Conservation (phyloP, 768 basidiomycete genomes). For the Amanita rimosa region DNA sequence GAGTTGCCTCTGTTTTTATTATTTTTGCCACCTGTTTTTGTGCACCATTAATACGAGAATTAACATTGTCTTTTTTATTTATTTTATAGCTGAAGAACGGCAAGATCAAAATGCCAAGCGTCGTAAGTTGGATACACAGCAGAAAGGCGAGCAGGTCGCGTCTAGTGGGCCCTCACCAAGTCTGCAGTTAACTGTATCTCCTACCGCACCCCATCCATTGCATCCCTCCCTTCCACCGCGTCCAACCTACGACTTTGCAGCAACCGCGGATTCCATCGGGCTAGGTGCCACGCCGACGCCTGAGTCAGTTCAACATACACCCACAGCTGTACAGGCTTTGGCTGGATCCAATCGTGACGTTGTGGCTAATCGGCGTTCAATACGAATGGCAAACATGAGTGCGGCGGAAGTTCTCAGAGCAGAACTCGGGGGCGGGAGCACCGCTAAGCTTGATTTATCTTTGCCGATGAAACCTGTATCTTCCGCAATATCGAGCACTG, state of each 20-base stretch:
- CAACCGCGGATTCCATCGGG: conserved; percentile 69
- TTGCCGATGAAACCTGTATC: conserved; percentile 25
- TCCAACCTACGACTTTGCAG: conserved; percentile 58
- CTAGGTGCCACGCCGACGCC: conserved; percentile 52
- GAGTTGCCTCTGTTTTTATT: conserved; percentile 9
- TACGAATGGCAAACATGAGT: conserved; percentile 93
- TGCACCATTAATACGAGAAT: conserved; percentile 9
- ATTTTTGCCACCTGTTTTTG: conserved; percentile 7
- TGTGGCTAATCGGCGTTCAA: conserved; percentile 80
- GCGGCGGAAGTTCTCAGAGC: conserved; percentile 92
- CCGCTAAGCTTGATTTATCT: conserved; percentile 27
- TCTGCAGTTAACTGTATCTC: conserved; percentile 34
- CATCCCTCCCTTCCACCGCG: conserved; percentile 58
- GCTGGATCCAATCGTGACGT: conserved; percentile 85
- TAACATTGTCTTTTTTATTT: conserved; percentile 16
- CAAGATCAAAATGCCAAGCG: conserved; percentile 89
- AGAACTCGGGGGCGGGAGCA: conserved; percentile 57
- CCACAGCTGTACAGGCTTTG: conserved; percentile 60
- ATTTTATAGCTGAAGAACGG: conserved; percentile 74
- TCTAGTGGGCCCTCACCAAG: conserved; percentile 35
- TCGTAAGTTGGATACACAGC: conserved; percentile 54
- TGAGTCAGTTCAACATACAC: conserved; percentile 44
- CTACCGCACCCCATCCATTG: conserved; percentile 27
- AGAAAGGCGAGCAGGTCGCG: conserved; percentile 23
- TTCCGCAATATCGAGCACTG: conserved; percentile 12